Evolutionary conservation across 2,329 filamentous ascomycete genomes (phyloP).

Genomic region (Macrophomina phaseolina): DNA sequence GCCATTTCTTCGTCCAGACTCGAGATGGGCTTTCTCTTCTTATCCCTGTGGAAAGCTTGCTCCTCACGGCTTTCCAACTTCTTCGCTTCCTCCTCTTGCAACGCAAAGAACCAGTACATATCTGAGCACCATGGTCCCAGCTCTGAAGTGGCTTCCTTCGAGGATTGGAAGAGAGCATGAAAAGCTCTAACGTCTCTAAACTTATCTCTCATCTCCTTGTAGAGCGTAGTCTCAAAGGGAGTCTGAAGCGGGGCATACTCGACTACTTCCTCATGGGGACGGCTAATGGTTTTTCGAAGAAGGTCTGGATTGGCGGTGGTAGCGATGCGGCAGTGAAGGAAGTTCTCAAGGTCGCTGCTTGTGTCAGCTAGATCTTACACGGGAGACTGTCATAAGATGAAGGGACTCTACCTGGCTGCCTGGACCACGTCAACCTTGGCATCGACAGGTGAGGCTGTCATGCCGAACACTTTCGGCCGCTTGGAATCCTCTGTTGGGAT

Average conservation of each 20-base stretch:
- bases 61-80: constrained; percentile 57
- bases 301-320: constrained; percentile 70
- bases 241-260: constrained; percentile 59
- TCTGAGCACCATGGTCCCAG: constrained; percentile 88
- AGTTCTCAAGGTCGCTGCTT: constrained; percentile 67
- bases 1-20: constrained; percentile 59
- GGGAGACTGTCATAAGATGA: no score
- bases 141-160: constrained; percentile 65
- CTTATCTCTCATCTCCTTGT: constrained; percentile 59
- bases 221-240: constrained; percentile 69
- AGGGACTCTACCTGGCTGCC: constrained; percentile 58
- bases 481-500: constrained; percentile 52
- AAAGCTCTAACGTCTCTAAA: constrained; percentile 62
- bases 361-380: no score
- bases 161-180: constrained; percentile 62
- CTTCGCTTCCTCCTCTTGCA: constrained; percentile 66
- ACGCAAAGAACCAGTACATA: constrained; percentile 74
- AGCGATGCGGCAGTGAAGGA: constrained; percentile 82
- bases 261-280: constrained; percentile 65
- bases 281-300: constrained; percentile 63
- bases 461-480: constrained; percentile 84
- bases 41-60: constrained; percentile 37
- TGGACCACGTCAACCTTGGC: constrained; percentile 73
- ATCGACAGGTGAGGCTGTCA: constrained; percentile 96
- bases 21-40: constrained; percentile 52